Evolutionary conservation across 495 filamentous ascomycete species (phyloP).

Genomic region (Aspergillus cristatus): DNA sequence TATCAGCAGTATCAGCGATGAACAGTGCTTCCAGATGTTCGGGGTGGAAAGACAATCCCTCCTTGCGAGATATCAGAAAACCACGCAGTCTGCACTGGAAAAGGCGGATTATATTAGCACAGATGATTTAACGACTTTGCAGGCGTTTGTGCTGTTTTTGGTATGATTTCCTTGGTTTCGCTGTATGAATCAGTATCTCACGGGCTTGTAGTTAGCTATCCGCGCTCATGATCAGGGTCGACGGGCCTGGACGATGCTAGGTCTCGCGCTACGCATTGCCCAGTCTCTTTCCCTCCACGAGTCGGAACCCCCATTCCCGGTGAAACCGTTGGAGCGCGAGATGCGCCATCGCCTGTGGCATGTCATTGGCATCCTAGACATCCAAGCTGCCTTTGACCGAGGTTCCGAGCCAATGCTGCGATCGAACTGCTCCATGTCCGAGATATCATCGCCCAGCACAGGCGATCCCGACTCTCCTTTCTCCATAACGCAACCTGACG

Average conservation of each 20-base stretch:
- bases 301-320: slow-evolving; percentile 21
- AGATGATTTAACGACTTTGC: slow-evolving; percentile 46
- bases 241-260: slow-evolving; percentile 49
- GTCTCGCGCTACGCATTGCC: slow-evolving; percentile 57
- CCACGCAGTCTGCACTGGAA: slow-evolving; percentile 40
- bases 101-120: slow-evolving; percentile 44
- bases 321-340: slow-evolving; percentile 24
- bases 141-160: slow-evolving; percentile 47
- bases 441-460: slow-evolving; percentile 19
- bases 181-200: too few relatives aligned
- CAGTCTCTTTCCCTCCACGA: slow-evolving; percentile 58
- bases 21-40: slow-evolving; percentile 34
- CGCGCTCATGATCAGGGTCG: slow-evolving; percentile 30
- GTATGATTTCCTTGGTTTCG: too few relatives aligned
- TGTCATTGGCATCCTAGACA: slow-evolving; percentile 27
- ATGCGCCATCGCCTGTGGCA: slow-evolving; percentile 31
- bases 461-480: slow-evolving; percentile 17
- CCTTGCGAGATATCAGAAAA: slow-evolving; percentile 37
- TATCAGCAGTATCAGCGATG: slow-evolving; percentile 30
- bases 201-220: slow-evolving; percentile 26
- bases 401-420: slow-evolving; percentile 35
- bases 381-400: slow-evolving; percentile 24
- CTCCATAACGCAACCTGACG: slow-evolving; percentile 9
- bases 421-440: too few relatives aligned
- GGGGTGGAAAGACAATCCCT: slow-evolving; percentile 28